phyloP scores from a whole-genome alignment of 169 alveolate species.

The Cryptosporidium muris region DNA sequence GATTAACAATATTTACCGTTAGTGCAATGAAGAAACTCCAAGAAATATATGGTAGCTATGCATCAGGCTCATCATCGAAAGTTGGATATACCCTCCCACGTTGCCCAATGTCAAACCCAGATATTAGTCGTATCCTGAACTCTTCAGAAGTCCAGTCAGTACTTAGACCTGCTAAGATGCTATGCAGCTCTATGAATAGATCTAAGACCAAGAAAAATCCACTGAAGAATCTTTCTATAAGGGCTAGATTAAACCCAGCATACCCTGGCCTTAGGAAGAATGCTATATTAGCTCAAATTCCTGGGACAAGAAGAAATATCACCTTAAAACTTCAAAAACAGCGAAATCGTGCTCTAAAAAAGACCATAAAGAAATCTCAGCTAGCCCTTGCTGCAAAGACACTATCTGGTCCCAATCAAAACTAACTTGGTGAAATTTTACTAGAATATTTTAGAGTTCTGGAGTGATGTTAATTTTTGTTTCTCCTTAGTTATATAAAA shows the following conservation, averaged over 20 bases:
- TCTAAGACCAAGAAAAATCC: conserved; percentile 51
- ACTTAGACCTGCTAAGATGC: conserved; percentile 78
- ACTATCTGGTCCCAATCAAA: conserved; percentile 65
- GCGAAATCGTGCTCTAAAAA: conserved; percentile 68
- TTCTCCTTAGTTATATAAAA: no score
- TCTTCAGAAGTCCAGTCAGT: conserved; percentile 94
- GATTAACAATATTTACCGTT: conserved; percentile 95
- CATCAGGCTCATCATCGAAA: conserved; percentile 71
- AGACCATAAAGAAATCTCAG: conserved; percentile 62
- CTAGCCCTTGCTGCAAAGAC: conserved; percentile 65
- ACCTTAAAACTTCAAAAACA: conserved; percentile 57
- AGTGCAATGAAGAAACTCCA: conserved; percentile 93
- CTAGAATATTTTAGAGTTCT: neutral
- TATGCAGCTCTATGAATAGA: conserved; percentile 6
- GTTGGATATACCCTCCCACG: conserved; percentile 78
- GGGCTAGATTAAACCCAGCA: conserved; percentile 68
- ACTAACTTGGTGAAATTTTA: conserved; percentile 9
- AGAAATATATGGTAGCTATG: conserved; percentile 89
- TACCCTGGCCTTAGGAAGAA: conserved; percentile 68
- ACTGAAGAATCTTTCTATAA: conserved; percentile 36
- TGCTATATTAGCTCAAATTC: conserved; percentile 64
- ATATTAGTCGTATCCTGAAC: conserved; percentile 94
- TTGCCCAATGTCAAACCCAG: conserved; percentile 89
- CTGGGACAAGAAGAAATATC: conserved; percentile 69
- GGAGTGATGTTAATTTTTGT: no score